Evolutionary conservation across 257 asterid genomes (phyloP), one percentile per base, ranked within the genome.

Genomic region (Gentiana dahurica): DNA sequence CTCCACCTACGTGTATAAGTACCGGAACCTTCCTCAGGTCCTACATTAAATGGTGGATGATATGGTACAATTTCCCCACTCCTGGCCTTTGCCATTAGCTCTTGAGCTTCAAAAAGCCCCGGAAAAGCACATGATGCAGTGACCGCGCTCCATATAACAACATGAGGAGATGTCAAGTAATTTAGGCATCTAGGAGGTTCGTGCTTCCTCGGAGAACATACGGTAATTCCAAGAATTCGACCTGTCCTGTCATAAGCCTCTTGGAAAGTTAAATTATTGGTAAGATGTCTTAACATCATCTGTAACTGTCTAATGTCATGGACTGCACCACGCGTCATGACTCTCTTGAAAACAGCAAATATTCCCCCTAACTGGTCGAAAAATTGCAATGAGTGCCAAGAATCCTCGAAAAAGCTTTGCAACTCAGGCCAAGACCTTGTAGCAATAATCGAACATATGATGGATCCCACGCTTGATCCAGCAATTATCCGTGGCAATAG

Each of bases 211-310:
- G 98, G 93, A 7, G 98, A 92, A 66, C 98, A 92, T 53, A 92
- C 98, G 0, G 98, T 92, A 49, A 92, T 92, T 52, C 90, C 96
- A 57, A 92, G 71, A 49, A 92, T 71, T 13, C 97, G 77, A 4
- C 98, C 98, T 1, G 95, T 85, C 95, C 85, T 85, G 47, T 92
- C 97, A 51, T 92, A 92, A n/a, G 98, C 98, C 62, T 92, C 98
- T 63, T 85, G 97, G 71, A 91, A 92, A 41, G 98, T 92, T 12
- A 92, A 70, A 79, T 92, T 92, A 61, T 87, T 85, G 0, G 98
- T 92, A 35, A 88, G 83, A 66, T 87, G 80, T 57, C 97, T 71
- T 64, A 92, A 62, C 95, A 88, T 68, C 48, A 71, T 64, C 73
- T 88, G 98, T 73, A 92, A 57, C 39, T 83, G 94, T 59, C 98